These are phyloP conservation scores for Aspergillus sp. DNA, from an alignment of 2,329 filamentous ascomycete species.

Conservation along the genomic window DNA sequence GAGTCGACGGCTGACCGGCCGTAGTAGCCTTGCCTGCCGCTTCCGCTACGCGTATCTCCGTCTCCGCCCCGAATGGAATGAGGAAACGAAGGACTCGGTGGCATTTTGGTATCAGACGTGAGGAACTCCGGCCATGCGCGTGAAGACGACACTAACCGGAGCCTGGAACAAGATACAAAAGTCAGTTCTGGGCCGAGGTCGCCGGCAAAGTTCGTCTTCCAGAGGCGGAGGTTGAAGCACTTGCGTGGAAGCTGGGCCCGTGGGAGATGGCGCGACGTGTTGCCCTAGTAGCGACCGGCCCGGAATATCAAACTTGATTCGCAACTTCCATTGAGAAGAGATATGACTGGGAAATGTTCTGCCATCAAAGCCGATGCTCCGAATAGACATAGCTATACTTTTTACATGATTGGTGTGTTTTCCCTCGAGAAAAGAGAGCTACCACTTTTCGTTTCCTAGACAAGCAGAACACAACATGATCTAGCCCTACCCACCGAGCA, in stretches of 20 bases:
- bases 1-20: slow-evolving; percentile 3
- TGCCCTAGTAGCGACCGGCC: neutral
- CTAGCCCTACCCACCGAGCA: no score
- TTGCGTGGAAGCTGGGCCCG: slow-evolving; percentile 5
- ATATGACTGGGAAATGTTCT: neutral
- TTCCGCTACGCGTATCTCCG: slow-evolving; percentile 6
- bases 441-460: no score
- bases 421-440: neutral
- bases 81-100: slow-evolving; percentile 1
- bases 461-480: no score
- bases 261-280: slow-evolving; percentile 6
- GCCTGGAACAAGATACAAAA: slow-evolving; percentile 1
- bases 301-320: neutral
- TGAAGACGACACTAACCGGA: neutral
- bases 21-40: slow-evolving; percentile 1
- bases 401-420: neutral
- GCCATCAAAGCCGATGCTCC: neutral
- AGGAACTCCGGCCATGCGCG: neutral
- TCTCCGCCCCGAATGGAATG: slow-evolving; percentile 6
- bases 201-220: slow-evolving; percentile 2
- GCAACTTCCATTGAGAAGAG: neutral
- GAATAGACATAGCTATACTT: neutral
- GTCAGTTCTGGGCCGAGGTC: slow-evolving; percentile 3
- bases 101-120: slow-evolving; percentile 5
- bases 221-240: slow-evolving; percentile 4